These are phyloP conservation scores for Geotrichum bryndzae DNA, from an alignment of 1,139 yeast species.

Conservation along the genomic window DNA sequence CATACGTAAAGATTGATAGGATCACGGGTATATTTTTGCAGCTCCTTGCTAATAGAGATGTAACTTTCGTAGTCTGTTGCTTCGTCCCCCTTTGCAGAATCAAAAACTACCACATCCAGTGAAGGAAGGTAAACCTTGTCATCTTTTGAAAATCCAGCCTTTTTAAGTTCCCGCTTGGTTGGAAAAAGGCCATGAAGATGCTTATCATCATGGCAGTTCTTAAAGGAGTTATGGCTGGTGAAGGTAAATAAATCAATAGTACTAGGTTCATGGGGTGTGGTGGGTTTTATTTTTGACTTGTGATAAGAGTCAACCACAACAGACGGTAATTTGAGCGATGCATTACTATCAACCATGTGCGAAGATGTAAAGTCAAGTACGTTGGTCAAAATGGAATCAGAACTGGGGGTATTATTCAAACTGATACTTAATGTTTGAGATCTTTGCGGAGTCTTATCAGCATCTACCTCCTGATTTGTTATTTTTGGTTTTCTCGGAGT, in stretches of 20 bases:
- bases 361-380: not conserved
- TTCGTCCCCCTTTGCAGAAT: not conserved
- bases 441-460: not conserved
- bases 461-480: not conserved
- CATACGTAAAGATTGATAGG: not conserved
- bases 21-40: not conserved
- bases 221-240: not conserved
- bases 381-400: not conserved
- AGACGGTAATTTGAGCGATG: not conserved
- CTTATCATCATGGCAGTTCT: not conserved
- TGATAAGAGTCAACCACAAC: not conserved
- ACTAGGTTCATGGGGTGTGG: not conserved
- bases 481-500: not conserved
- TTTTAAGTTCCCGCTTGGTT: not conserved
- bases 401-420: not conserved
- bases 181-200: not conserved
- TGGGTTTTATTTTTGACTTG: not conserved
- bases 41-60: not conserved
- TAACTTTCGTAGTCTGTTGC: not conserved
- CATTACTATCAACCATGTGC: not conserved
- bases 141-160: not conserved
- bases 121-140: not conserved
- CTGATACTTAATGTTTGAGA: not conserved
- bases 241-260: not conserved
- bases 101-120: not conserved